Evolutionary conservation across 1,284 basidiomycete species (phyloP).

Genomic region (Cryptococcus hybrid): DNA sequence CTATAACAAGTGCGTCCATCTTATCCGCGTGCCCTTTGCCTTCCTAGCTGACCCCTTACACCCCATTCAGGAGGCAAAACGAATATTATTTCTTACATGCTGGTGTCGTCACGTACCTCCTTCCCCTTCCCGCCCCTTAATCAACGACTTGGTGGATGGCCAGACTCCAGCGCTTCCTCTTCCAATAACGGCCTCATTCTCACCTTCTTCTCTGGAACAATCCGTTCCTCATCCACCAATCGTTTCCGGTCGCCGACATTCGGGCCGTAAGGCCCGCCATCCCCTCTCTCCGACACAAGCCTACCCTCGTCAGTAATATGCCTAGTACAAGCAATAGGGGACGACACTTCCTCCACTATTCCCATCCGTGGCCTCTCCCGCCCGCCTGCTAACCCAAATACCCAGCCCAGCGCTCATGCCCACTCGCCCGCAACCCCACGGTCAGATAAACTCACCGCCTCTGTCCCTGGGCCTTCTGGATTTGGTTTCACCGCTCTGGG

Average conservation of each 20-base stretch:
- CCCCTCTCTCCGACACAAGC: background rate
- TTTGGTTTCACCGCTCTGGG: background rate
- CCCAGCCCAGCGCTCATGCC: conserved; percentile 17
- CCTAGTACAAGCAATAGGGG: too few species aligned
- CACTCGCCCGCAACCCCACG: conserved; percentile 6
- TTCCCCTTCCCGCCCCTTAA: conserved; percentile 10
- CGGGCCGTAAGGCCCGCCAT: conserved; percentile 11
- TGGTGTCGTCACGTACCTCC: conserved; percentile 71
- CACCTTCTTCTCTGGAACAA: conserved; percentile 19
- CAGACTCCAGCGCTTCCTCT: conserved; percentile 17
- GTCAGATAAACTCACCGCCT: conserved; percentile 5
- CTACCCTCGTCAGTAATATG: conserved; percentile 1
- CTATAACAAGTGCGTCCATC: conserved; percentile 70
- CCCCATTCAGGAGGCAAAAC: conserved; percentile 57
- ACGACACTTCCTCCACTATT: conserved; percentile 28
- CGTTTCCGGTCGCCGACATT: background rate
- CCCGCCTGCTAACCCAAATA: conserved; percentile 3
- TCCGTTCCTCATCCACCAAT: conserved; percentile 15
- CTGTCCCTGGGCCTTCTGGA: conserved; percentile 11
- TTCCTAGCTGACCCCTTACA: background rate
- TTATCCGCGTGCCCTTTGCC: background rate
- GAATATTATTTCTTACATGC: conserved; percentile 87
- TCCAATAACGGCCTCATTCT: conserved; percentile 34
- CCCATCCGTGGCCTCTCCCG: conserved; percentile 34
- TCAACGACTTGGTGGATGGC: conserved; percentile 13